Conservation (phyloP, 495 filamentous ascomycete species). For the Xylaria grammica region DNA sequence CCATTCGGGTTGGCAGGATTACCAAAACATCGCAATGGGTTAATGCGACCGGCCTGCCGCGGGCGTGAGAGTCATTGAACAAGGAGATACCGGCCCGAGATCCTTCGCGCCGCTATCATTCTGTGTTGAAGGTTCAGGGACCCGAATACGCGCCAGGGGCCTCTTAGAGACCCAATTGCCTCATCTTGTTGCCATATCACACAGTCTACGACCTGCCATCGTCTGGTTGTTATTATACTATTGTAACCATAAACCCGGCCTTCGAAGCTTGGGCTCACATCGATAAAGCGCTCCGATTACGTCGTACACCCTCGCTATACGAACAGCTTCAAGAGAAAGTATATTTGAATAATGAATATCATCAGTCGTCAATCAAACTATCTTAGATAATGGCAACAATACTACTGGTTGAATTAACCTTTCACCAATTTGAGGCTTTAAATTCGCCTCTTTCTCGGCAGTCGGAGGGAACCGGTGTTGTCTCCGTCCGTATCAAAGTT, state of each 20-base stretch:
- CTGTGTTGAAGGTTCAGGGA: background rate
- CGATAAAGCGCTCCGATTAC: too few relatives aligned
- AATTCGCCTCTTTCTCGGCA: background rate
- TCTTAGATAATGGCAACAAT: background rate
- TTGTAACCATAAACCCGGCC: background rate
- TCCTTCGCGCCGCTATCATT: background rate
- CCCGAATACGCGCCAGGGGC: background rate
- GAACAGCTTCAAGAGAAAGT: slow-evolving; percentile 3
- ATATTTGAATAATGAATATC: background rate
- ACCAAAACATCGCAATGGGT: too few relatives aligned
- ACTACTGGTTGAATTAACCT: background rate
- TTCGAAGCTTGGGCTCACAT: too few relatives aligned
- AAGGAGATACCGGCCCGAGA: background rate
- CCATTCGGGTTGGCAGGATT: too few relatives aligned
- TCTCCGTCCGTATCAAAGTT: too few relatives aligned
- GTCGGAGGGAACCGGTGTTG: background rate
- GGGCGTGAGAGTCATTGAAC: background rate
- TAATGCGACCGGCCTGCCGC: too few relatives aligned
- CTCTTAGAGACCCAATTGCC: background rate
- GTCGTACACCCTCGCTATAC: too few relatives aligned
- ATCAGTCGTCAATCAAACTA: background rate
- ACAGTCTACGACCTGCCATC: background rate
- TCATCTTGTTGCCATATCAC: background rate
- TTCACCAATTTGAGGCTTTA: background rate
- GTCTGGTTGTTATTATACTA: background rate